Evolutionary conservation across 2,329 filamentous ascomycete genomes (phyloP).

Genomic region (Trichoderma oligosporum): DNA sequence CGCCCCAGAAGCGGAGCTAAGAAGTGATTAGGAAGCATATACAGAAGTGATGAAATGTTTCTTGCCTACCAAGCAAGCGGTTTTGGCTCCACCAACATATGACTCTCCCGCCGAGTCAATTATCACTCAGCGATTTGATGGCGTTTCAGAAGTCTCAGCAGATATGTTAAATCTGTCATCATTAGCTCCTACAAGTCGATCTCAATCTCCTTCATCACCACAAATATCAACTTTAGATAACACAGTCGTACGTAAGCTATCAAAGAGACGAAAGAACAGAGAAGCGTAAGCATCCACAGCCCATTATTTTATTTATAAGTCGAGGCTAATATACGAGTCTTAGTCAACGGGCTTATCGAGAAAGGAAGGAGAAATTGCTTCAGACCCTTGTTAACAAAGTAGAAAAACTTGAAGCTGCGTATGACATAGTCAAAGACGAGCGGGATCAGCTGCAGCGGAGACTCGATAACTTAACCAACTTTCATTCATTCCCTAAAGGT

Average conservation of each 20-base stretch:
- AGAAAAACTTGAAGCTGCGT: neutral
- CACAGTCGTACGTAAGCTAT: neutral
- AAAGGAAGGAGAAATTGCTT: neutral
- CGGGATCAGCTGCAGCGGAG: neutral
- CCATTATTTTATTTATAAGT: no score
- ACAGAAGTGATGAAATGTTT: neutral
- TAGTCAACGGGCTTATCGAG: neutral
- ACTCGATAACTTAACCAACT: neutral
- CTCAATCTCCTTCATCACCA: neutral
- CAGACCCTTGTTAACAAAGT: neutral
- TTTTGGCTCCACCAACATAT: neutral
- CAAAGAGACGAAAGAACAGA: neutral
- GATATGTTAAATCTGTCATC: neutral
- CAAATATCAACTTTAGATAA: neutral
- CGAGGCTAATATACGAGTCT: neutral
- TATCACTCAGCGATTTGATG: neutral
- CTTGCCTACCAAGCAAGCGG: neutral
- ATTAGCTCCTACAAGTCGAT: neutral
- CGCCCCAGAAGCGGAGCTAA: neutral
- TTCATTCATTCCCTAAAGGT: neutral
- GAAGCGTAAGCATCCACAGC: neutral
- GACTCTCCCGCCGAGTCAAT: neutral
- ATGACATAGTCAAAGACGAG: neutral
- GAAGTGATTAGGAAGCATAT: neutral
- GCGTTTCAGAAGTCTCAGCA: neutral